Conservation (phyloP, 495 filamentous ascomycete species). For the Neohortaea acidophila region DNA sequence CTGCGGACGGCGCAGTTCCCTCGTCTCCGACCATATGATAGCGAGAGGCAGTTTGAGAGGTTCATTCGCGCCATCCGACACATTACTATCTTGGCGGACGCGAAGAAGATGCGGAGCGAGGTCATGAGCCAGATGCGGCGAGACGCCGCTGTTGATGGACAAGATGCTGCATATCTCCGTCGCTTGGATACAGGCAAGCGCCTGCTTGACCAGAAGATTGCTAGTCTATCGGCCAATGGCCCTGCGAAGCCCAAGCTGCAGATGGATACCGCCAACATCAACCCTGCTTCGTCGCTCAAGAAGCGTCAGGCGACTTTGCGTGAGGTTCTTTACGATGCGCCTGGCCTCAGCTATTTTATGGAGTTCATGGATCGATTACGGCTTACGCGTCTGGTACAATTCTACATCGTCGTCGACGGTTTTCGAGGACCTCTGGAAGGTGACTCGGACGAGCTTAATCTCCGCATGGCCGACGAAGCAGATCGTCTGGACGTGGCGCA, state of each 20-base stretch:
- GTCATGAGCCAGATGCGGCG: constrained; percentile 83
- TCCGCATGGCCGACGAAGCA: constrained; percentile 45
- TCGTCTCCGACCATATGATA: constrained; percentile 51
- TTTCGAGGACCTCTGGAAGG: constrained; percentile 93
- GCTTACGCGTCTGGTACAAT: constrained; percentile 82
- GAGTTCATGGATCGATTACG: constrained; percentile 93
- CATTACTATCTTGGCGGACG: constrained; percentile 85
- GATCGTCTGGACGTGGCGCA: constrained; percentile 77
- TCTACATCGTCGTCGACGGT: constrained; percentile 96
- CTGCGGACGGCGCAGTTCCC: constrained; percentile 50
- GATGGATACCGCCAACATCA: constrained; percentile 5
- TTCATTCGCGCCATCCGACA: constrained; percentile 83
- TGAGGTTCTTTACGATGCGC: constrained; percentile 72
- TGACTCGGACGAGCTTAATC: constrained; percentile 53
- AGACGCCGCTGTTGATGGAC: constrained; percentile 59
- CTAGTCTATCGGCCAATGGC: constrained; percentile 43
- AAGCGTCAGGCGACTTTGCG: constrained; percentile 57
- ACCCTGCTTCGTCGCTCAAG: constrained; percentile 30
- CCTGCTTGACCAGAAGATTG: constrained; percentile 78
- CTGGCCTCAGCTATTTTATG: constrained; percentile 95
- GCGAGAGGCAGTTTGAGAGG: constrained; percentile 82
- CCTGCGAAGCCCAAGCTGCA: constrained; percentile 29
- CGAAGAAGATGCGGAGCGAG: constrained; percentile 77
- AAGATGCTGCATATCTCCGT: constrained; percentile 72
- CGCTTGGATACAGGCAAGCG: constrained; percentile 83